Evolutionary conservation across 2,329 filamentous ascomycete species (phyloP), one percentile per base, ranked within the genome.

Genomic region (Colletotrichum abscissum): DNA sequence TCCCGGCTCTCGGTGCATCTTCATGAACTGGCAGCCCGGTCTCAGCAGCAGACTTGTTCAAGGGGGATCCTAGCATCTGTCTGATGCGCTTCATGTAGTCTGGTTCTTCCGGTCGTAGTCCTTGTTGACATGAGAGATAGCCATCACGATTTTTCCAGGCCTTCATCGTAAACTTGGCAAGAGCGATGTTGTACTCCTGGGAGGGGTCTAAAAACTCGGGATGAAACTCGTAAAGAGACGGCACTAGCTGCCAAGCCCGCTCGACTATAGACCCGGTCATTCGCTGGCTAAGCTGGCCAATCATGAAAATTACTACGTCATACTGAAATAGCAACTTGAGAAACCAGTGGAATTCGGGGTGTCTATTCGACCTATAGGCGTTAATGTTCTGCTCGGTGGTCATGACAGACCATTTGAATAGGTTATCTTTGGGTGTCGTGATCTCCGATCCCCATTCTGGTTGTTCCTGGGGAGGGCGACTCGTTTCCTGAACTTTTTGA

Each of bases 291-390:
- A 91, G 83, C 77, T 90, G 87, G 4, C 87, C 87, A 0, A 86
- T 85, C 78, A 90, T 83, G 77, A 88, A 89, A 30, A 86, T 82
- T 71, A 90, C 87, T n/a, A 90, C 81, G 68, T 89, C 89, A 54
- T 87, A 80, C 75, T 90, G 88, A 78, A 91, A 89, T 76, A 89
- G 86, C 26, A 82, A 81, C 72, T 85, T 84, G 77, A 86, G 82
- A 74, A 87, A 89, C 89, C 89, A 91, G 19, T 87, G 77, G 77
- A 90, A 91, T 1, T 87, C 86, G 2, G 63, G 68, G 42, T 71
- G 63, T 46, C 60, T 71, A 1, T 81, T 83, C 35, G 83, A 80
- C 19, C 80, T 79, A 75, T 88, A 88, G 14, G 86, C 80, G 14
- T 81, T 80, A 6, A 86, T 78, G 67, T 85, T 85, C 71, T 88